A percentile compares a stretch with the other conserved stretches of the same genome.
phyloP scores from a whole-genome alignment of 2,329 filamentous ascomycete species.

The Pestalotiopsis sp. region DNA sequence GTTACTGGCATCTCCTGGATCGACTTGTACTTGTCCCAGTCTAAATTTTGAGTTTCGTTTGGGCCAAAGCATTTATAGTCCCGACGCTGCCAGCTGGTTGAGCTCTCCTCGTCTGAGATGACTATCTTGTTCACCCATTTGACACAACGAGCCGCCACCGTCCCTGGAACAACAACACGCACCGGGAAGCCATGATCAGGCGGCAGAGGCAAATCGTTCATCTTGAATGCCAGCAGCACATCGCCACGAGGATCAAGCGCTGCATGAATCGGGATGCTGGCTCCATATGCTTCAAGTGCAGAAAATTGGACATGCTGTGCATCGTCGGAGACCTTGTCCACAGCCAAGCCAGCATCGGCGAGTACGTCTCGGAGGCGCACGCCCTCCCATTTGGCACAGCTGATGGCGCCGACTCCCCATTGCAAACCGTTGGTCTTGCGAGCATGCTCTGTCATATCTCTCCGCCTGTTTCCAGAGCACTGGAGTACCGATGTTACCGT shows the following conservation, averaged over 20 bases:
- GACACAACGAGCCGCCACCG: constrained; percentile 68
- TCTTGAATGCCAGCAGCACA: constrained; percentile 67
- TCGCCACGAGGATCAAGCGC: constrained; percentile 63
- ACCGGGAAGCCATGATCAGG: constrained; percentile 69
- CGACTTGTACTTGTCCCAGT: constrained; percentile 64
- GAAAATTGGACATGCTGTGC: constrained; percentile 46
- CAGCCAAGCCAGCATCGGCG: constrained; percentile 38
- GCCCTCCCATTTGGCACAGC: constrained; percentile 49
- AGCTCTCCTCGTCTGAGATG: constrained; percentile 67
- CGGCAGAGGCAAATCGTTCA: constrained; percentile 67
- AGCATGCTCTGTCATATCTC: constrained; percentile 44
- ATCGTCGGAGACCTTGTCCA: constrained; percentile 30
- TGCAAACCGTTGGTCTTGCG: constrained; percentile 48
- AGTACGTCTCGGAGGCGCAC: constrained; percentile 47
- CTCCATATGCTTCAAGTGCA: constrained; percentile 61
- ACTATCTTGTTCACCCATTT: constrained; percentile 71
- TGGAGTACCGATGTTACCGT: constrained; percentile 47
- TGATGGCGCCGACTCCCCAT: constrained; percentile 50
- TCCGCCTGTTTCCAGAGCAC: constrained; percentile 50
- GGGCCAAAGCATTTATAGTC: constrained; percentile 73
- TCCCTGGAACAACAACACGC: constrained; percentile 63
- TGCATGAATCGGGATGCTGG: constrained; percentile 62
- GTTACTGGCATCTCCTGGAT: constrained; percentile 73
- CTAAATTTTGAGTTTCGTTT: constrained; percentile 57
- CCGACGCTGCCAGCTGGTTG: constrained; percentile 65